Percentiles rank a stretch among this genome's conserved stretches.
phyloP scores from a whole-genome alignment of 208 protist genomes.

The Trichomonas vaginalis region DNA sequence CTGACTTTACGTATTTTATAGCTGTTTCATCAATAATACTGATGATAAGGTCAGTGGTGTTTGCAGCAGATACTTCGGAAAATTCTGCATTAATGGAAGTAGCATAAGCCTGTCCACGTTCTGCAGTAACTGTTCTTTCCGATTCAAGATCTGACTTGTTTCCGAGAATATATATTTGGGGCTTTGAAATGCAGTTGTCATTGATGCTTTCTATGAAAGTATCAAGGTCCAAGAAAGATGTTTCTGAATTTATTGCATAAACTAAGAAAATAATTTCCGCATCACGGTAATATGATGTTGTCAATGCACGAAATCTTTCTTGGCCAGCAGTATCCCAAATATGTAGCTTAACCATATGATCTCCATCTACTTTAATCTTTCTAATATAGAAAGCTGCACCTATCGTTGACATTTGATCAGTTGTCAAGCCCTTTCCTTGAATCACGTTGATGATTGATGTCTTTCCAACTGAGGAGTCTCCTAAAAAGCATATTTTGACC shows the following conservation, averaged over 20 bases:
- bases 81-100: background rate
- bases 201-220: background rate
- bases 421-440: background rate
- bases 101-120: background rate
- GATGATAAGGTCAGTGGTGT: background rate
- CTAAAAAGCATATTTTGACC: background rate
- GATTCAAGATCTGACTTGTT: background rate
- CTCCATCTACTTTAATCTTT: background rate
- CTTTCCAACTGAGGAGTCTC: background rate
- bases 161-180: background rate
- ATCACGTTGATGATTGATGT: background rate
- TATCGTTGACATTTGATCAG: background rate
- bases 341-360: background rate
- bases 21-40: background rate
- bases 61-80: background rate
- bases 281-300: background rate
- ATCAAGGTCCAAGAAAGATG: background rate
- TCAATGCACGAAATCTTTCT: background rate
- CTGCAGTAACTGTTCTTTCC: background rate
- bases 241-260: background rate
- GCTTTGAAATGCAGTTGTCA: background rate
- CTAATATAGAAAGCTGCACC: background rate
- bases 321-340: conserved; percentile 15
- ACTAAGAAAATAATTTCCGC: background rate
- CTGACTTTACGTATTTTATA: background rate